phyloP scores from a whole-genome alignment of 78 protist species.

The Dictyostelium brefeldianum region DNA sequence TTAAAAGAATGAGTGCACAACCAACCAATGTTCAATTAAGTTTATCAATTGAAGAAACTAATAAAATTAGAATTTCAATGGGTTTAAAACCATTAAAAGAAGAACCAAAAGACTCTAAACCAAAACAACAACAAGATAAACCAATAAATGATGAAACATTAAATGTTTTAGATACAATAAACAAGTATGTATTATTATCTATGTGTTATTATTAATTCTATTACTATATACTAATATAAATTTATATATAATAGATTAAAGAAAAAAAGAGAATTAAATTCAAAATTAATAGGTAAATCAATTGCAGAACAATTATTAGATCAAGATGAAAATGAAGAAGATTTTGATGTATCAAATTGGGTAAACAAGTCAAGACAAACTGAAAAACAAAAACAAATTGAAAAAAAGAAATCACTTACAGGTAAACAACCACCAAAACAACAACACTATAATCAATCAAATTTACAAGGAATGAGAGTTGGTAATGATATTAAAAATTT shows the following conservation, averaged over 20 bases:
- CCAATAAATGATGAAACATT: not conserved
- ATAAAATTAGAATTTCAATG: slow-evolving; percentile 55
- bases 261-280: slow-evolving; percentile 49
- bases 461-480: slow-evolving; percentile 44
- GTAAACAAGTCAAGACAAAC: slow-evolving; percentile 29
- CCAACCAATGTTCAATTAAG: slow-evolving; percentile 8
- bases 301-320: slow-evolving; percentile 67
- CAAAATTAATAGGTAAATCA: slow-evolving; percentile 27
- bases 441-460: not conserved
- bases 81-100: slow-evolving; percentile 76
- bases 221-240: not conserved
- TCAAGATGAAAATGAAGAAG: slow-evolving; percentile 37
- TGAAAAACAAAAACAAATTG: not conserved
- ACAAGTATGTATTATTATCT: slow-evolving; percentile 1
- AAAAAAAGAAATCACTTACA: not conserved
- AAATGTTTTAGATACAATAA: slow-evolving; percentile 2
- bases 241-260: too few species aligned
- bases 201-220: not conserved
- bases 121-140: not conserved
- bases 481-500: slow-evolving; percentile 36
- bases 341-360: slow-evolving; percentile 53
- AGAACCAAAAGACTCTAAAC: not conserved
- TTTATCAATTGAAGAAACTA: slow-evolving; percentile 67
- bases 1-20: not conserved
- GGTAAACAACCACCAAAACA: not conserved